Evolutionary conservation across 768 basidiomycete species (phyloP).

Genomic region (Amanita molliuscula): DNA sequence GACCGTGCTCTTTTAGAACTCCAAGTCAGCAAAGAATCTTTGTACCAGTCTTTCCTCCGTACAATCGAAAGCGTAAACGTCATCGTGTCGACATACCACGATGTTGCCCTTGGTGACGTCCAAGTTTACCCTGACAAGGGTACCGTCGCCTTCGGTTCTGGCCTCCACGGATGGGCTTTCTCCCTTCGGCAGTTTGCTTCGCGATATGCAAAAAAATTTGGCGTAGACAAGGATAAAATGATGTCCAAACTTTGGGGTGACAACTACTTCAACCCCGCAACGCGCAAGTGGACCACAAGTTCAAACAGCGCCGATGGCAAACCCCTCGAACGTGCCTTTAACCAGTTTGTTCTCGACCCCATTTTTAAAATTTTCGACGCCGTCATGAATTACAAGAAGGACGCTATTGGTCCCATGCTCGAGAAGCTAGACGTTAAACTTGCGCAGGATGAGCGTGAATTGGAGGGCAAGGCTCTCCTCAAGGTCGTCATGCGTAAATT

Average conservation of each 20-base stretch:
- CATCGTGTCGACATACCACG: conserved; percentile 96
- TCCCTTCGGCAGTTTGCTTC: conserved; percentile 94
- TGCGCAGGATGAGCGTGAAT: conserved; percentile 77
- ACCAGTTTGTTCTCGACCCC: conserved; percentile 95
- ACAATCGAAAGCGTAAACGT: conserved; percentile 98
- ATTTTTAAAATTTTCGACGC: conserved; percentile 98
- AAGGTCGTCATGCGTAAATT: conserved; percentile 99
- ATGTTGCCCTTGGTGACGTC: conserved; percentile 88
- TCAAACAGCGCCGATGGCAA: conserved; percentile 70
- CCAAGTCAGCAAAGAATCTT: conserved; percentile 92
- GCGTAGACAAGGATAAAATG: conserved; percentile 98
- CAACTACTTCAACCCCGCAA: conserved; percentile 97
- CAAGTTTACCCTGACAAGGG: conserved; percentile 99
- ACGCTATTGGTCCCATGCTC: conserved; percentile 68
- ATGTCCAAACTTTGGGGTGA: conserved; percentile 98
- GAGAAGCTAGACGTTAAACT: conserved; percentile 96
- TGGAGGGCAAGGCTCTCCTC: conserved; percentile 92
- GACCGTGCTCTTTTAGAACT: conserved; percentile 98
- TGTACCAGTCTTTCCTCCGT: conserved; percentile 96
- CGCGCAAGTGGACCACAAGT: conserved; percentile 93
- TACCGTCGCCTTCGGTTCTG: conserved; percentile 97
- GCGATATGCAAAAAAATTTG: conserved; percentile 96
- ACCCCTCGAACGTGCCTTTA: conserved; percentile 96
- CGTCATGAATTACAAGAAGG: conserved; percentile 99
- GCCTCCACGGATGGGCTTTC: conserved; percentile 99